Evolutionary conservation across 495 filamentous ascomycete genomes (phyloP).

Genomic region (Xylaria curta): DNA sequence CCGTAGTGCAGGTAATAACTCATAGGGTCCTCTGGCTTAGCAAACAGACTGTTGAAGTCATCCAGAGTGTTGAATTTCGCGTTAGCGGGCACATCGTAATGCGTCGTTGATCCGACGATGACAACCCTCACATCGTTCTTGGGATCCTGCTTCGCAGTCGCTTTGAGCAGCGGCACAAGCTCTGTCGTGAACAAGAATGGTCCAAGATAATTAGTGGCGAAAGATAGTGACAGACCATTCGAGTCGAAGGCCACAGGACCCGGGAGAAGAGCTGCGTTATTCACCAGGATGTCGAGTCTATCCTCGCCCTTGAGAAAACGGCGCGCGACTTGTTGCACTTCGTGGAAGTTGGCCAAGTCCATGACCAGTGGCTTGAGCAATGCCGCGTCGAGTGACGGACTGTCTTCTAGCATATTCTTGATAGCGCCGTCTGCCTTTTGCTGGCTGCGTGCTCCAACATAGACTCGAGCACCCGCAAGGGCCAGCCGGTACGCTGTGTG

Average conservation of each 20-base stretch:
- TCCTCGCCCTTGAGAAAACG: not conserved
- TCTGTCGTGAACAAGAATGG: slow-evolving; percentile 2
- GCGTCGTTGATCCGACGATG: not conserved
- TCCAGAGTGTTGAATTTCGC: not conserved
- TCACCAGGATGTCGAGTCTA: not conserved
- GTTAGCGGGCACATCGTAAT: not conserved
- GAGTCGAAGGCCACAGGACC: not conserved
- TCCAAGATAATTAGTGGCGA: not conserved
- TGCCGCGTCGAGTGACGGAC: not conserved
- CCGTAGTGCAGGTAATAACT: slow-evolving; percentile 2
- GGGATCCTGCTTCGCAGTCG: not conserved
- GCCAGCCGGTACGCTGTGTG: not conserved
- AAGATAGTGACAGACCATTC: not conserved
- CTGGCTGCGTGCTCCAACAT: not conserved
- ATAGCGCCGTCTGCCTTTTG: not conserved
- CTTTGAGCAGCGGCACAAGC: not conserved
- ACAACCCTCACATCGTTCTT: not conserved
- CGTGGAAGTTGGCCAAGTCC: not conserved
- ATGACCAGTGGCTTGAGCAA: slow-evolving; percentile 1
- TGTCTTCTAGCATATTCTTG: slow-evolving; percentile 3
- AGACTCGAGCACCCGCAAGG: not conserved
- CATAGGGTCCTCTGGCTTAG: not conserved
- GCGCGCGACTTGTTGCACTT: not conserved
- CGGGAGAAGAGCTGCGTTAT: not conserved
- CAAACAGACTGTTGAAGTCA: not conserved